Percentiles rank a stretch among this genome's conserved stretches.
These are phyloP conservation scores for Penicillium soppii DNA, from an alignment of 495 filamentous ascomycete species.

Conservation along the genomic window DNA sequence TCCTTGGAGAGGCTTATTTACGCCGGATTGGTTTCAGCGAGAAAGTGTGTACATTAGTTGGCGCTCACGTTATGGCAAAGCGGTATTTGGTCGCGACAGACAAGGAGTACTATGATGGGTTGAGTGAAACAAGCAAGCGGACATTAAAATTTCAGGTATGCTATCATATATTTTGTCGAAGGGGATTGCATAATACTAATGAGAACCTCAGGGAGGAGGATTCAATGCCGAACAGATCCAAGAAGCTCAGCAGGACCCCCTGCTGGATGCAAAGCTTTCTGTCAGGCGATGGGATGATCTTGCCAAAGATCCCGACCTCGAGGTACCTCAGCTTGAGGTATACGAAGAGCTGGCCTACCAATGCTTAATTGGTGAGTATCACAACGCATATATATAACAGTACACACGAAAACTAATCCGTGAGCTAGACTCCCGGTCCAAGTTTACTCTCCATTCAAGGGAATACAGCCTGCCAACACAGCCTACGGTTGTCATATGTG, in stretches of 20 bases:
- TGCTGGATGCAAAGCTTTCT: conserved; percentile 32
- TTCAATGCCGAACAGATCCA: conserved; percentile 29
- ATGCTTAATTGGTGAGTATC: conserved; percentile 19
- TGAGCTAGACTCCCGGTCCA: conserved; percentile 14
- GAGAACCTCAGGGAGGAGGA: conserved; percentile 27
- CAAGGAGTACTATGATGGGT: conserved; percentile 30
- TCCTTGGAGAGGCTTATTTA: conserved; percentile 38
- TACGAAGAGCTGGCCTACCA: conserved; percentile 22
- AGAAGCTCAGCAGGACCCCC: conserved; percentile 28
- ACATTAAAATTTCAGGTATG: conserved; percentile 37
- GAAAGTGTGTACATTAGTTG: conserved; percentile 36
- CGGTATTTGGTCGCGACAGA: conserved; percentile 42
- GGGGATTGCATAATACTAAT: neutral
- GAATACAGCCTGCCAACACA: conserved; percentile 21
- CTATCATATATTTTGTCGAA: neutral
- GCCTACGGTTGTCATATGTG: conserved; percentile 33
- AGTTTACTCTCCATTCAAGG: conserved; percentile 19
- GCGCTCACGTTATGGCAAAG: conserved; percentile 43
- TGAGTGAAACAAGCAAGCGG: conserved; percentile 39
- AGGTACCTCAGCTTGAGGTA: conserved; percentile 20
- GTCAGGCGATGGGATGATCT: conserved; percentile 41
- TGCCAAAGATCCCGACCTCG: conserved; percentile 31
- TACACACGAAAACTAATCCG: neutral
- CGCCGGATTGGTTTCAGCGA: conserved; percentile 37
- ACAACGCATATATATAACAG: too few relatives aligned